Base-by-base conservation (phyloP, 345 rosid genomes). In the Litchi chinensis region DNA sequence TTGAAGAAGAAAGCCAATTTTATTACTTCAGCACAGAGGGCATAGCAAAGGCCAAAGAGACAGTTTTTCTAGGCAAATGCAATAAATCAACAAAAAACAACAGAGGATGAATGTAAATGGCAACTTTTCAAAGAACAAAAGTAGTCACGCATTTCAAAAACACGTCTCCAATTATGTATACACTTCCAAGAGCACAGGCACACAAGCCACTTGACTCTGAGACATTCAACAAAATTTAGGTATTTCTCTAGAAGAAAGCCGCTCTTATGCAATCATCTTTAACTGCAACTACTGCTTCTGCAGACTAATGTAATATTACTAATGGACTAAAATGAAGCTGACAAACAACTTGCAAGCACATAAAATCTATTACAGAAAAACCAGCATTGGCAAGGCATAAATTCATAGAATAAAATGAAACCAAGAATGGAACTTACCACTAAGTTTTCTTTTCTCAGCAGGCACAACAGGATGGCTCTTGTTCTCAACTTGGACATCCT, bases 401-500 rank as follows among this genome's bases (percentile, higher is more conserved):
- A 63, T 21, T 48, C 18, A 43, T 50, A 40, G 39, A 22, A 43
- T 4, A 11, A 8, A 4, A 44, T 70, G 37, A 40, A 64, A 65
- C 21, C 26, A 64, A 32, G 24, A 56, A 43, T 16, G 82, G 78
- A 66, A 43, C 89, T 79, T 87, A 96, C 99, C 95, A 78, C 66
- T 87, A 79, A 88, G 85, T 86, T 94, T 96, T 83, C 97, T 88
- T 89, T 95, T 95, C 88, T 91, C 97, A 54, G 87, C 81, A 83
- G 88, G 83, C 60, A 80, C 76, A 80, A 79, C 65, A 6, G 81
- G 80, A 56, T 19, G 77, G 77, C 76, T 82, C 77, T 83, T 82
- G 70, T 72, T 84, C 75, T 87, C 95, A 78, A 60, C 84, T 79
- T 13, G 57, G 63, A 78, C 67, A 68, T 71, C 86, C 81, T 83